phyloP scores from a whole-genome alignment of 2,329 filamentous ascomycete species.

The Hansfordia pulvinata region DNA sequence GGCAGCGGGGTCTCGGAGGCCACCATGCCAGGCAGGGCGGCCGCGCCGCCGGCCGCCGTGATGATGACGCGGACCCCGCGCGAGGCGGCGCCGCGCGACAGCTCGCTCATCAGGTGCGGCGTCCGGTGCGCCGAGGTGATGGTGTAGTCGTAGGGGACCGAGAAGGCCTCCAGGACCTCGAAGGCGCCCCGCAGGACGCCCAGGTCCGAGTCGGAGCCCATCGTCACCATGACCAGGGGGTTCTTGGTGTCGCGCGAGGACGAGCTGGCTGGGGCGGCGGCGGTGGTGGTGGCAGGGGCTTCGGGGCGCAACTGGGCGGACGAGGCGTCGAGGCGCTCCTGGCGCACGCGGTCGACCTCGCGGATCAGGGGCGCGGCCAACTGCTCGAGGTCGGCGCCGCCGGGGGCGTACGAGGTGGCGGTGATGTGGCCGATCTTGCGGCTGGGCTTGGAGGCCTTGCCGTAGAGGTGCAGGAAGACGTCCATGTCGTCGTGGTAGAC shows the following conservation, averaged over 20 bases:
- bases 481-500: slow-evolving; percentile 30
- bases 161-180: slow-evolving; percentile 52
- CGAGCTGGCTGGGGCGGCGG: slow-evolving; percentile 18
- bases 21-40: slow-evolving; percentile 63
- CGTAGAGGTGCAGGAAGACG: slow-evolving; percentile 71
- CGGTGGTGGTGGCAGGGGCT: slow-evolving; percentile 26
- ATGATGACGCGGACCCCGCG: slow-evolving; percentile 63
- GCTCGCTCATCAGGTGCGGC: slow-evolving; percentile 53
- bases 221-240: slow-evolving; percentile 62
- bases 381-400: slow-evolving; percentile 52
- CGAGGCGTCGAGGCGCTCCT: slow-evolving; percentile 32
- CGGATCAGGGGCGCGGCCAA: slow-evolving; percentile 51
- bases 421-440: slow-evolving; percentile 96
- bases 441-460: slow-evolving; percentile 74
- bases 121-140: slow-evolving; percentile 76
- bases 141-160: slow-evolving; percentile 57
- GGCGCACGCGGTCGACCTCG: slow-evolving; percentile 43
- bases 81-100: slow-evolving; percentile 47
- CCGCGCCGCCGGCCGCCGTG: slow-evolving; percentile 62
- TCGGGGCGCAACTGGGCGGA: slow-evolving; percentile 37
- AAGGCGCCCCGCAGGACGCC: slow-evolving; percentile 52
- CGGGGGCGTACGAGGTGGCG: no score
- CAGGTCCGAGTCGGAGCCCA: slow-evolving; percentile 74
- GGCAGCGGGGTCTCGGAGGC: slow-evolving; percentile 58
- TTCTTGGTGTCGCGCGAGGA: slow-evolving; percentile 15